Evolutionary conservation across 2,329 filamentous ascomycete genomes (phyloP).

Genomic region (Paecilomyces sp.): DNA sequence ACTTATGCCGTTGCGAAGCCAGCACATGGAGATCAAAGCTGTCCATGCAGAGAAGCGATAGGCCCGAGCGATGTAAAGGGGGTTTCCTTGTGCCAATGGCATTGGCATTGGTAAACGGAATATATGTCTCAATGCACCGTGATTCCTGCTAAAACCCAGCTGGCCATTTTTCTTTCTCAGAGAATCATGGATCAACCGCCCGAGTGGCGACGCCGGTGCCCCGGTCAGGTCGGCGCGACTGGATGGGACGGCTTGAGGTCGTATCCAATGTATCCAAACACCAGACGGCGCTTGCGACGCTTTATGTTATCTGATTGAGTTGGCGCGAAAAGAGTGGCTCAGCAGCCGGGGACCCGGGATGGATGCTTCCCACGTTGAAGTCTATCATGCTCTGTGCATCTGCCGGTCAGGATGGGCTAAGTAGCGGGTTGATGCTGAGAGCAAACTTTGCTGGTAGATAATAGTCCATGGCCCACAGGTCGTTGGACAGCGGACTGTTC

Average conservation of each 20-base stretch:
- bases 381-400: background rate
- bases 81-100: background rate
- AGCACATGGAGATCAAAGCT: background rate
- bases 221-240: background rate
- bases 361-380: background rate
- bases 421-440: background rate
- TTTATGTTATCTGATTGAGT: background rate
- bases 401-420: background rate
- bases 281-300: background rate
- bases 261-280: background rate
- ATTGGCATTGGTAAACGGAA: background rate
- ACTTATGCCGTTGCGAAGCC: background rate
- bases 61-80: background rate
- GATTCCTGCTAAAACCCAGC: background rate
- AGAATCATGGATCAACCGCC: background rate
- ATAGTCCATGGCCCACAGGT: background rate
- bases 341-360: background rate
- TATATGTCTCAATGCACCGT: background rate
- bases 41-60: background rate
- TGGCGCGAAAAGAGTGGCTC: background rate
- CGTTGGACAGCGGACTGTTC: background rate
- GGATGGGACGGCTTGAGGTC: background rate
- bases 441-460: background rate
- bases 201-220: background rate
- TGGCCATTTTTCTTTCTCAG: background rate